A percentile compares a stretch with the other conserved stretches of the same genome.
Conservation (phyloP, 805 yeast genomes). For the Metschnikowia picachoensis region DNA sequence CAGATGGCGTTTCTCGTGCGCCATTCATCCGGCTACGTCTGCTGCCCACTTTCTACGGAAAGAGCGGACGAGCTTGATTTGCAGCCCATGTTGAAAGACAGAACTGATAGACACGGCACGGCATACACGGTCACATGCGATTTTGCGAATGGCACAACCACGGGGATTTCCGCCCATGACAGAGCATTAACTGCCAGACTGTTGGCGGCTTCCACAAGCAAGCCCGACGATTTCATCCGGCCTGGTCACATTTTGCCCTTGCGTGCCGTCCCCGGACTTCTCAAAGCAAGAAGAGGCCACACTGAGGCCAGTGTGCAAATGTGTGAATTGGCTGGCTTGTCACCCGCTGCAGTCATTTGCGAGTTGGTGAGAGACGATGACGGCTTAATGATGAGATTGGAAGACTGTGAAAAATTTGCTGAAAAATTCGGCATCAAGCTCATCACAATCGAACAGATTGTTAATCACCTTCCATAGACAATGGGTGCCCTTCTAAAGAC, state of each 20-base stretch:
- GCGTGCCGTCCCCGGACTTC: conserved; percentile 84
- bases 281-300: conserved; percentile 83
- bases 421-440: conserved; percentile 58
- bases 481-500: background rate
- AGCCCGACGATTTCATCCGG: conserved; percentile 66
- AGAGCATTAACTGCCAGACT: conserved; percentile 76
- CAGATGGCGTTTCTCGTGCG: conserved; percentile 94
- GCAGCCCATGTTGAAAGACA: conserved; percentile 66
- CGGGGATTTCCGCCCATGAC: conserved; percentile 95
- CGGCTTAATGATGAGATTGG: conserved; percentile 92
- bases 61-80: conserved; percentile 78
- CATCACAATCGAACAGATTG: conserved; percentile 74
- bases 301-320: conserved; percentile 96
- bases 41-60: conserved; percentile 78
- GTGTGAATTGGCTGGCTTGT: conserved; percentile 68
- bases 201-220: conserved; percentile 58
- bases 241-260: conserved; percentile 96
- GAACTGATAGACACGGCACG: conserved; percentile 85
- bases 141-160: conserved; percentile 81
- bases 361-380: conserved; percentile 91
- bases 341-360: conserved; percentile 88
- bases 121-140: conserved; percentile 96
- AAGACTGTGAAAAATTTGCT: conserved; percentile 75
- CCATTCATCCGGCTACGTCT: conserved; percentile 84
- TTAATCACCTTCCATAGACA: conserved; percentile 40